These are phyloP conservation scores for Leccinum subfulvum DNA, from an alignment of 1,284 basidiomycete genomes.

Conservation along the genomic window DNA sequence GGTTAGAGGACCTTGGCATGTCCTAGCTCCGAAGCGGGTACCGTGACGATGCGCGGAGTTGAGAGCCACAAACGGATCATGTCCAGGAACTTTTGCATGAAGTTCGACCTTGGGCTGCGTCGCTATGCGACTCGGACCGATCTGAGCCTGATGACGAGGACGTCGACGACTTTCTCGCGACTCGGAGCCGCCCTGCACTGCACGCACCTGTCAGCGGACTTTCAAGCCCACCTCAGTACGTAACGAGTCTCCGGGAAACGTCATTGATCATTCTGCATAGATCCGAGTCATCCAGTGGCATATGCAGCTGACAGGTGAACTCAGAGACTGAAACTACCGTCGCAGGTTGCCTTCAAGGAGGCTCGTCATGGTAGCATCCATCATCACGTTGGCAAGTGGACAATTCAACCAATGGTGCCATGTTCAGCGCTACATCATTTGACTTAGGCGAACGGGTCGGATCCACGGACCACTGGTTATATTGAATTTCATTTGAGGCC, in stretches of 20 bases:
- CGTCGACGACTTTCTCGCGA: background rate
- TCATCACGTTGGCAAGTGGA: background rate
- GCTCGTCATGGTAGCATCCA: background rate
- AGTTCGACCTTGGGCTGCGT: background rate
- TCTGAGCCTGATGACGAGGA: background rate
- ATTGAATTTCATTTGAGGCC: background rate
- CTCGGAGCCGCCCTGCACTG: no score
- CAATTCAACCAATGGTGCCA: background rate
- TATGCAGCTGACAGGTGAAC: background rate
- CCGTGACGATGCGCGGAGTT: background rate
- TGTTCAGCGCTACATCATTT: background rate
- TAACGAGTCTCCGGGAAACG: no score
- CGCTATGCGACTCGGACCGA: background rate
- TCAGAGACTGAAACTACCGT: background rate
- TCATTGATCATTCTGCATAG: background rate
- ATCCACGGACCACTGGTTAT: background rate
- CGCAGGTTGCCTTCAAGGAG: background rate
- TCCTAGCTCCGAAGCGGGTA: no score
- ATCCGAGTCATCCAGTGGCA: background rate
- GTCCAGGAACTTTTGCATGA: background rate
- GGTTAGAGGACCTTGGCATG: background rate
- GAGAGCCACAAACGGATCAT: background rate
- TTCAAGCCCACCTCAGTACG: background rate
- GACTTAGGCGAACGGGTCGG: background rate
- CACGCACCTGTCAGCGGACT: background rate